Percentiles rank a stretch among this genome's conserved stretches.
These are phyloP conservation scores for Silene noctiflora DNA, from an alignment of 179 eudicot species.

Conservation along the genomic window DNA sequence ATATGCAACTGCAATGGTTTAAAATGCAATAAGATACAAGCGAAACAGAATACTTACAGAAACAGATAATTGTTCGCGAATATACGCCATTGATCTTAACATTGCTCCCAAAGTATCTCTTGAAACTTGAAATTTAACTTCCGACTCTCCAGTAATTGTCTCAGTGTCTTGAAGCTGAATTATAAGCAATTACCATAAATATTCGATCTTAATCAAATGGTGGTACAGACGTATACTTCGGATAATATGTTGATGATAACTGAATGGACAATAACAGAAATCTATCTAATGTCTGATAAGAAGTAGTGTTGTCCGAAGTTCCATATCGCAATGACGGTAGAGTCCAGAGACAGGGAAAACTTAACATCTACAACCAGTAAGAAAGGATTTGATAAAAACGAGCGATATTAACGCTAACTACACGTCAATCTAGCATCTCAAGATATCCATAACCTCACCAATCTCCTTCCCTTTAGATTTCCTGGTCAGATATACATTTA, in stretches of 20 bases:
- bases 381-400: neutral
- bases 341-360: neutral
- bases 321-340: neutral
- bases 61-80: conserved; percentile 72
- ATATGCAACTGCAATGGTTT: no score
- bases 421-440: no score
- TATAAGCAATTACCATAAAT: conserved; percentile 2
- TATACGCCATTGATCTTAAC: conserved; percentile 93
- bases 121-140: conserved; percentile 87
- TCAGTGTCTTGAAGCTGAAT: conserved; percentile 83
- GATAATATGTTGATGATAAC: neutral
- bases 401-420: no score
- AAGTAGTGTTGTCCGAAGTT: neutral
- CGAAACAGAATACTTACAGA: conserved; percentile 34
- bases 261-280: neutral
- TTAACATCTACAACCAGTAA: neutral
- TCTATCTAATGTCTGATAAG: neutral
- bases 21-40: no score
- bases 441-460: no score
- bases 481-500: no score
- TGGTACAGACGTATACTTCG: neutral
- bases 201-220: neutral
- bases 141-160: conserved; percentile 75
- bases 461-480: no score
- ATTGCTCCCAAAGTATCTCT: conserved; percentile 88